Evolutionary conservation across 2,329 filamentous ascomycete genomes (phyloP).

Genomic region (Stemphylium lycopersici): DNA sequence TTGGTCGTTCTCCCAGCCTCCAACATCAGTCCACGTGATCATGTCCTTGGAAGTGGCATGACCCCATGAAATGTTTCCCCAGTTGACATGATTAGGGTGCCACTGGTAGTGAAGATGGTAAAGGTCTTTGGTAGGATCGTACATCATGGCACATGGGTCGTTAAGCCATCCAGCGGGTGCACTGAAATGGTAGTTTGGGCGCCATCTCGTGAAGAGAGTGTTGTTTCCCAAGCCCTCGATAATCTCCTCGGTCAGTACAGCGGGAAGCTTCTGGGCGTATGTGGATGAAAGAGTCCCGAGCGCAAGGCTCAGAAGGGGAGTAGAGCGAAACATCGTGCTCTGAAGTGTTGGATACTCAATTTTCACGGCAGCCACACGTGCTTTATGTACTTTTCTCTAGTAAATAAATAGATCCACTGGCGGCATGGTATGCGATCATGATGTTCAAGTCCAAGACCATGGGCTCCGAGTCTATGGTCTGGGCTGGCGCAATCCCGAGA

Average conservation of each 20-base stretch:
- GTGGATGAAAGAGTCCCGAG: slow-evolving; percentile 26
- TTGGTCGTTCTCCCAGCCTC: slow-evolving; percentile 55
- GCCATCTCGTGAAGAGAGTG: slow-evolving; percentile 57
- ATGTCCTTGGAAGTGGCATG: slow-evolving; percentile 60
- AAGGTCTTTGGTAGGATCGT: slow-evolving; percentile 53
- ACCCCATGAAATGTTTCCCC: slow-evolving; percentile 54
- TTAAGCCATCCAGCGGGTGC: slow-evolving; percentile 59
- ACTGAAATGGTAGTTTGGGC: slow-evolving; percentile 54
- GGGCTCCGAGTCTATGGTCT: slow-evolving; percentile 18
- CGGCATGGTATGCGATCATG: slow-evolving; percentile 22
- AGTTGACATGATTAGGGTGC: slow-evolving; percentile 55
- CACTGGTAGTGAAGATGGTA: slow-evolving; percentile 64
- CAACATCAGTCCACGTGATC: slow-evolving; percentile 53
- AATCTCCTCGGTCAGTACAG: slow-evolving; percentile 35
- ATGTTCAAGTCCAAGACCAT: slow-evolving; percentile 16
- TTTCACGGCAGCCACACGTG: slow-evolving; percentile 7
- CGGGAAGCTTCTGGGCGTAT: slow-evolving; percentile 33
- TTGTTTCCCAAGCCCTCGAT: slow-evolving; percentile 52
- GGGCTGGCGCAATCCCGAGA: slow-evolving; percentile 18
- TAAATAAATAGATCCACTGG: slow-evolving; percentile 12
- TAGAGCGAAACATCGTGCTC: slow-evolving; percentile 30
- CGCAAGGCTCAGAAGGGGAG: slow-evolving; percentile 33
- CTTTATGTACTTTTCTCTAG: slow-evolving; percentile 22
- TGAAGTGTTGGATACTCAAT: slow-evolving; percentile 7
- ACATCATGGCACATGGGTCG: slow-evolving; percentile 52